These are phyloP conservation scores for Radiomyces spectabilis DNA, from an alignment of 192 early-diverging fungal genomes.

Conservation along the genomic window DNA sequence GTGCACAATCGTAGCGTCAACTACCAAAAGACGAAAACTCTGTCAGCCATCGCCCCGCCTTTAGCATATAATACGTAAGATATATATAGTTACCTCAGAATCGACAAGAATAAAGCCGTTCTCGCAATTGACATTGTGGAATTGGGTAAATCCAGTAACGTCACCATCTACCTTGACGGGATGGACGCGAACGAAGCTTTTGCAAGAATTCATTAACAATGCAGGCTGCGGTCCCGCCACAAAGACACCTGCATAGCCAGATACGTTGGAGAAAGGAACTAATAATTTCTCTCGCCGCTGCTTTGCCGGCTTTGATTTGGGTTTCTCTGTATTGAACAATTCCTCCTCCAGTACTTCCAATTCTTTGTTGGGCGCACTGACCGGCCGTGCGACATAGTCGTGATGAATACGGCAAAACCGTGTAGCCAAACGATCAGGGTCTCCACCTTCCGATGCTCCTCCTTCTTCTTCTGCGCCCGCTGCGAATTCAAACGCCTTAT, in stretches of 20 bases:
- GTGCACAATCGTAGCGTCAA: constrained; percentile 54
- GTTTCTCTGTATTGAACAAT: constrained; percentile 11
- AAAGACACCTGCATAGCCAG: constrained; percentile 68
- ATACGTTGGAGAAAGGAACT: constrained; percentile 41
- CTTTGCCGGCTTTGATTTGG: constrained; percentile 4
- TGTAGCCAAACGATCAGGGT: constrained; percentile 49
- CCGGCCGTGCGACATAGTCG: constrained; percentile 47
- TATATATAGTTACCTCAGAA: constrained; percentile 39
- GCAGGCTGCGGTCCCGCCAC: constrained; percentile 61
- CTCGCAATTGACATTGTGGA: constrained; percentile 73
- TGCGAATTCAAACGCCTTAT: constrained; percentile 53
- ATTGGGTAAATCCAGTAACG: constrained; percentile 61
- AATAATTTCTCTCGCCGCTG: constrained; percentile 3
- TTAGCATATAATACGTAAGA: neutral
- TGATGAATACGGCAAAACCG: constrained; percentile 60
- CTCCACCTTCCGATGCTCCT: constrained; percentile 6
- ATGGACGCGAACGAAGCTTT: constrained; percentile 56
- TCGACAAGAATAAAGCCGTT: constrained; percentile 72
- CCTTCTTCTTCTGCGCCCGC: constrained; percentile 22
- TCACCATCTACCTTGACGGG: constrained; percentile 64
- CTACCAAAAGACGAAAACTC: constrained; percentile 41
- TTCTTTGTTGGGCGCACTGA: constrained; percentile 3
- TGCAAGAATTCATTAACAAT: constrained; percentile 66
- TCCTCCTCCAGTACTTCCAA: constrained; percentile 12
- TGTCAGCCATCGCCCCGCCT: too few species aligned